Evolutionary conservation across 1,139 yeast species (phyloP).

Genomic region (Hanseniaspora uvarum): DNA sequence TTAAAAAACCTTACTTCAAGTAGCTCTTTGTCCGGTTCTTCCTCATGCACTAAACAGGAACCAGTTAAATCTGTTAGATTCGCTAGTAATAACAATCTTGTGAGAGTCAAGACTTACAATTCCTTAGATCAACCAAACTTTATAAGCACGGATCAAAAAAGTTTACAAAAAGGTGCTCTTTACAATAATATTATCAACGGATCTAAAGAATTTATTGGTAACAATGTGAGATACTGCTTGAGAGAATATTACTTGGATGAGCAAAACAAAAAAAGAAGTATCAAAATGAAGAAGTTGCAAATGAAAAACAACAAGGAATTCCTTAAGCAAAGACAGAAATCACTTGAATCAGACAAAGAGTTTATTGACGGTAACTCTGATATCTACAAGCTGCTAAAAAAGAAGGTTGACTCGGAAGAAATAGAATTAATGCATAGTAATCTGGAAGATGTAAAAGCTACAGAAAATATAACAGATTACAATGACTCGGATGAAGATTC

Average conservation of each 20-base stretch:
- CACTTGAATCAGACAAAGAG: neutral
- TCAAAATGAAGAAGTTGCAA: constrained; percentile 4
- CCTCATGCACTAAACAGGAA: neutral
- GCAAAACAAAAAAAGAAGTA: constrained; percentile 8
- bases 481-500: neutral
- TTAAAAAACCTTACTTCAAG: neutral
- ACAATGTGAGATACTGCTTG: constrained; percentile 9
- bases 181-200: neutral
- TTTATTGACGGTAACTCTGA: neutral
- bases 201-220: constrained; percentile 10
- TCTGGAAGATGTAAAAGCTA: neutral
- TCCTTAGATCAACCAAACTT: neutral
- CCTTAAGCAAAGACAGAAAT: neutral
- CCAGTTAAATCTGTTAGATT: constrained; percentile 1
- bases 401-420: neutral
- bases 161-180: neutral
- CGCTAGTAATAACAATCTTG: constrained; percentile 13
- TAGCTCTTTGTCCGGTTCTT: neutral
- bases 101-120: constrained; percentile 15
- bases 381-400: constrained; percentile 4
- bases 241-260: constrained; percentile 12
- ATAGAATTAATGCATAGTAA: neutral
- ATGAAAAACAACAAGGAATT: neutral
- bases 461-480: neutral
- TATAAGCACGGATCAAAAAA: neutral